Base-by-base conservation (phyloP, 768 basidiomycete species). In the Boletus reticulatus region DNA sequence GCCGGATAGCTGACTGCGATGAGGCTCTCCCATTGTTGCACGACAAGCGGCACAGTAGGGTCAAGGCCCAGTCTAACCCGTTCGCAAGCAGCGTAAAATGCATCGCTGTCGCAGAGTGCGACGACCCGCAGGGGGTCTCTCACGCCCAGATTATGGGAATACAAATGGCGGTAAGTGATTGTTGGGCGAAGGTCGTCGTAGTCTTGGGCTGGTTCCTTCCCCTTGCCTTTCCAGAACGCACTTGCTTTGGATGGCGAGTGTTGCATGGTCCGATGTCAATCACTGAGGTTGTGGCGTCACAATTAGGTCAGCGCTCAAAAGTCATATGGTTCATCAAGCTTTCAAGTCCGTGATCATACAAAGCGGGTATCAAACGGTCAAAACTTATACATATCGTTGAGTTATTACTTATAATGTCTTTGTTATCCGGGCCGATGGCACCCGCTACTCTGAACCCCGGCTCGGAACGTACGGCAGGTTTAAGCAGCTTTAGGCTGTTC, bases 1-100 rank as follows among this genome's bases (percentile, higher is more conserved):
- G 97, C 96, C 6, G 94, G 87, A 67, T 99, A 98, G 72, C 95
- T 98, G 59, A 98, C 89, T 0, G 97, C 97, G 55, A 99, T 98
- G 50, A 95, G 68, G 16, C 84, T 78, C 43, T 89, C 83, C 94
- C 94, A 95, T 60, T 96, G 94, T 43, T 87, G 79, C 7, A 94
- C 92, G 6, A 92, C 90, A 12, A 95, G 77, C 0, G 93, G 92
- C 1, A 70, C 78, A 17, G 79, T 77, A 41, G 80, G 78, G 48
- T 81, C 77, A 43, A 91, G 75, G 0, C 82, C 83, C 0, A 96
- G 81, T 29, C 94, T 79, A 50, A 91, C 81, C 73, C 88, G 89
- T 72, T 97, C 95, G 74, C 91, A 95, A 8, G 89, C 85, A 13
- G 81, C 82, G 69, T 88, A 92, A 66, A 88, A 94, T 1, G 88